A percentile compares a stretch with the other conserved stretches of the same genome.
Conservation (phyloP, 495 filamentous ascomycete genomes). For the Pyrenula aspistea region DNA sequence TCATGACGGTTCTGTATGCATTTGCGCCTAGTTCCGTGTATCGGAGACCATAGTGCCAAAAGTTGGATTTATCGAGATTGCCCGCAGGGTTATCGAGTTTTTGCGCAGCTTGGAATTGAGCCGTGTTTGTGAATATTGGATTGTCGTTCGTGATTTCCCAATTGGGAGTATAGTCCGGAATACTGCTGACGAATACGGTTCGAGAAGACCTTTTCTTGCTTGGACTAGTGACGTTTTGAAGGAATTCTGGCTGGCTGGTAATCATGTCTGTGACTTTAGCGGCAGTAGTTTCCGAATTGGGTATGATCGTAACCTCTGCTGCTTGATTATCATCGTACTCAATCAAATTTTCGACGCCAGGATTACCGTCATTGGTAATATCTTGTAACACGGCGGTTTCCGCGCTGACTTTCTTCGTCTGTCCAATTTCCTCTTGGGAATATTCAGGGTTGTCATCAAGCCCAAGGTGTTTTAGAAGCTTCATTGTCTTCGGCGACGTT, state of each 20-base stretch:
- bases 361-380: no score
- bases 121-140: neutral
- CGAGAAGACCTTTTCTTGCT: neutral
- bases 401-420: no score
- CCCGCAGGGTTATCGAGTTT: neutral
- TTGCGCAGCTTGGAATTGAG: neutral
- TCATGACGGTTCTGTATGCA: neutral
- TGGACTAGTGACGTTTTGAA: neutral
- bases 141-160: neutral
- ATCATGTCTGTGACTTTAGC: neutral
- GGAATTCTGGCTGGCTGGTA: neutral
- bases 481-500: neutral
- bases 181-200: neutral
- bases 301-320: neutral
- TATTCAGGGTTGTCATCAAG: no score
- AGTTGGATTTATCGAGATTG: neutral
- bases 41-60: neutral
- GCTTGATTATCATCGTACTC: neutral
- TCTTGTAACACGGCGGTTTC: no score
- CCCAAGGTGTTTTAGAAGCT: neutral
- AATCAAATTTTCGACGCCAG: neutral
- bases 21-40: neutral
- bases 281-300: neutral
- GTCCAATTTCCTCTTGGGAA: no score
- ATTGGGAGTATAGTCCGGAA: neutral